These are phyloP conservation scores for Gentiana macrophylla DNA, from an alignment of 257 asterid genomes.

Conservation along the genomic window DNA sequence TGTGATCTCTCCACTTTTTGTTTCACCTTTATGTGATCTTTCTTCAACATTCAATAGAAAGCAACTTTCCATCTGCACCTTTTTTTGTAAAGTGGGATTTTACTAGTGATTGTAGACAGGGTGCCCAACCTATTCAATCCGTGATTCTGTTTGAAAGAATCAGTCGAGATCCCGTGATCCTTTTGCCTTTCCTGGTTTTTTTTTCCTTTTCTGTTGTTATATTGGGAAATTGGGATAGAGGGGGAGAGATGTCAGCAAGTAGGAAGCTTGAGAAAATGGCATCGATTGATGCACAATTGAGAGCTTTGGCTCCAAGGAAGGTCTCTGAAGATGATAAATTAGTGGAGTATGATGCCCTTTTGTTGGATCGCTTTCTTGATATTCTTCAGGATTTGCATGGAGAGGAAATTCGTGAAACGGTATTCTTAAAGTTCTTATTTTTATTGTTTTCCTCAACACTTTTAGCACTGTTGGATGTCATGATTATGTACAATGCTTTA, in stretches of 20 bases:
- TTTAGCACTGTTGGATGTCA: too few species aligned
- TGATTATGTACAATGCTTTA: too few species aligned
- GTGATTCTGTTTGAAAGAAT: slow-evolving; percentile 29
- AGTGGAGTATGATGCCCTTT: slow-evolving; percentile 90
- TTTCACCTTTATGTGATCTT: too few species aligned
- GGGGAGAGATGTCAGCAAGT: slow-evolving; percentile 18
- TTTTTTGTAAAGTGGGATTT: too few species aligned
- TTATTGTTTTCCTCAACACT: neutral
- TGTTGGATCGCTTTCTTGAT: slow-evolving; percentile 89
- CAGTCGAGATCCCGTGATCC: slow-evolving; percentile 31
- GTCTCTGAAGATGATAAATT: slow-evolving; percentile 95
- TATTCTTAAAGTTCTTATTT: slow-evolving; percentile 17
- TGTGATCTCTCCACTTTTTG: too few species aligned
- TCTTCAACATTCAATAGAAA: too few species aligned
- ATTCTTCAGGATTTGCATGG: slow-evolving; percentile 95
- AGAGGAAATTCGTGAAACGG: slow-evolving; percentile 79
- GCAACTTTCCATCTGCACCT: too few species aligned
- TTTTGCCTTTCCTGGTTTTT: slow-evolving; percentile 1
- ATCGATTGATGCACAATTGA: slow-evolving; percentile 89
- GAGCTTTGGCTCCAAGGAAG: slow-evolving; percentile 81
- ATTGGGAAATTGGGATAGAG: neutral
- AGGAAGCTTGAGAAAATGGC: slow-evolving; percentile 71
- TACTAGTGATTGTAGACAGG: too few species aligned
- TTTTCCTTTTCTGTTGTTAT: neutral
- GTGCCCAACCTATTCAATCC: slow-evolving; percentile 17